phyloP scores from a whole-genome alignment of 352 stramenopile genomes.

The Phytophthora sp. region DNA sequence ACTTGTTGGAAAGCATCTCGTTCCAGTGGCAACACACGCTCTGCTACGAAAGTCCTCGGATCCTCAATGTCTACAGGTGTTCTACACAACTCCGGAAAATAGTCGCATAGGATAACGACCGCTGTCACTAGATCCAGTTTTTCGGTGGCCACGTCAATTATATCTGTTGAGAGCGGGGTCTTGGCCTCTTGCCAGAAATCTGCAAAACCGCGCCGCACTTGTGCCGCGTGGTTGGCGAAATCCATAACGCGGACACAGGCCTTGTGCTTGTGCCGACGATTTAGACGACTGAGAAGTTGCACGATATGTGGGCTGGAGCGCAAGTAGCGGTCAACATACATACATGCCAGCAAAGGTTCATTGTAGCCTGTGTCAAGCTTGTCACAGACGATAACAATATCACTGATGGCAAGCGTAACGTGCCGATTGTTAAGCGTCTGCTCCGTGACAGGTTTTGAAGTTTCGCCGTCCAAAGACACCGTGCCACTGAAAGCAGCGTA shows the following conservation, averaged over 20 bases:
- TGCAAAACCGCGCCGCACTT: constrained; percentile 62
- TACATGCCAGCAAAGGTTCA: constrained; percentile 68
- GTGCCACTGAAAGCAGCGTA: constrained; percentile 77
- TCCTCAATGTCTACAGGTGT: constrained; percentile 20
- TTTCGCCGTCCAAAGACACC: constrained; percentile 28
- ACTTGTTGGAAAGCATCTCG: constrained; percentile 68
- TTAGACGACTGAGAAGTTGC: constrained; percentile 85
- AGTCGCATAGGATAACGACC: constrained; percentile 48
- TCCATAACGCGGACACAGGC: constrained; percentile 57
- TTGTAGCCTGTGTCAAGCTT: constrained; percentile 90
- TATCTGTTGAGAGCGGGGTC: constrained; percentile 15
- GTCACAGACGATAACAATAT: constrained; percentile 86
- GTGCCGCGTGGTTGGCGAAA: constrained; percentile 76
- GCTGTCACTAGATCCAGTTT: constrained; percentile 41
- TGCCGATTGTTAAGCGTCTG: constrained; percentile 67
- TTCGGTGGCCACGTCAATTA: constrained; percentile 37
- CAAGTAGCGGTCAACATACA: constrained; percentile 87
- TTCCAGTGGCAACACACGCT: constrained; percentile 44
- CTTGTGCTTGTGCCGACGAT: constrained; percentile 71
- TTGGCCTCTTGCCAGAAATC: constrained; percentile 57
- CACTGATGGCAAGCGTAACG: constrained; percentile 57
- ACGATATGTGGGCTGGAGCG: constrained; percentile 69
- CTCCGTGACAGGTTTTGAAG: constrained; percentile 50
- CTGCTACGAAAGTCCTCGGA: constrained; percentile 30
- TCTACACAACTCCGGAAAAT: constrained; percentile 40